Conservation (phyloP, 2,329 filamentous ascomycete genomes). For the Fusarium nodosum region DNA sequence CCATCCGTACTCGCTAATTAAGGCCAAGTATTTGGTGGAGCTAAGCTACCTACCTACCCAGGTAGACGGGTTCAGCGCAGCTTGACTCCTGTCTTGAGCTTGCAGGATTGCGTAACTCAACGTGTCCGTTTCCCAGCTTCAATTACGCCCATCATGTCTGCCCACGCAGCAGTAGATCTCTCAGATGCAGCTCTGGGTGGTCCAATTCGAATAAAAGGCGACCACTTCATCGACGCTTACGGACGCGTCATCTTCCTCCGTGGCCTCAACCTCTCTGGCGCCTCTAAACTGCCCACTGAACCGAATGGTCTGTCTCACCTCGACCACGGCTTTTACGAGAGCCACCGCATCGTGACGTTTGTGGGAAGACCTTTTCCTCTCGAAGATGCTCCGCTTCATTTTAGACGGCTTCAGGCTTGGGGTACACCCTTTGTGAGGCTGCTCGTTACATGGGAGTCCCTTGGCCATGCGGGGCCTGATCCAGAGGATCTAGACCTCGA, state of each 20-base stretch:
- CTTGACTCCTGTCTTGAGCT: conserved; percentile 1
- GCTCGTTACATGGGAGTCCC: conserved; percentile 60
- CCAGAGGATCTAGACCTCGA: conserved; percentile 55
- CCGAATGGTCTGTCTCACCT: conserved; percentile 57
- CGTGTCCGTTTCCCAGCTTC: conserved; percentile 30
- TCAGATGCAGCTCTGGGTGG: conserved; percentile 55
- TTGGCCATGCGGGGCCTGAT: conserved; percentile 54
- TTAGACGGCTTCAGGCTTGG: conserved; percentile 56
- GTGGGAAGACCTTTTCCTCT: conserved; percentile 56
- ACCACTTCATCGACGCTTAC: conserved; percentile 54
- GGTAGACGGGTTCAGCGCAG: neutral
- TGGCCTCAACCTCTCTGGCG: conserved; percentile 59
- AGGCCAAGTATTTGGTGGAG: conserved; percentile 40
- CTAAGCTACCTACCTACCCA: conserved; percentile 7
- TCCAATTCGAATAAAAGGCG: conserved; percentile 49
- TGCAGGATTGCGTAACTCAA: conserved; percentile 33
- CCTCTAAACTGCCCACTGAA: conserved; percentile 57
- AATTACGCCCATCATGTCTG: conserved; percentile 32
- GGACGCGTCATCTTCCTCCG: conserved; percentile 57
- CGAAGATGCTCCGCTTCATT: conserved; percentile 57
- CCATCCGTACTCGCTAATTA: conserved; percentile 21
- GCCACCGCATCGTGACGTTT: conserved; percentile 57
- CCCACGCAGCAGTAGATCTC: conserved; percentile 52
- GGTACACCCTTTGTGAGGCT: conserved; percentile 57
- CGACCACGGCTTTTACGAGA: conserved; percentile 58